Evolutionary conservation across 768 basidiomycete genomes (phyloP).

Genomic region (Grammothele lineata): DNA sequence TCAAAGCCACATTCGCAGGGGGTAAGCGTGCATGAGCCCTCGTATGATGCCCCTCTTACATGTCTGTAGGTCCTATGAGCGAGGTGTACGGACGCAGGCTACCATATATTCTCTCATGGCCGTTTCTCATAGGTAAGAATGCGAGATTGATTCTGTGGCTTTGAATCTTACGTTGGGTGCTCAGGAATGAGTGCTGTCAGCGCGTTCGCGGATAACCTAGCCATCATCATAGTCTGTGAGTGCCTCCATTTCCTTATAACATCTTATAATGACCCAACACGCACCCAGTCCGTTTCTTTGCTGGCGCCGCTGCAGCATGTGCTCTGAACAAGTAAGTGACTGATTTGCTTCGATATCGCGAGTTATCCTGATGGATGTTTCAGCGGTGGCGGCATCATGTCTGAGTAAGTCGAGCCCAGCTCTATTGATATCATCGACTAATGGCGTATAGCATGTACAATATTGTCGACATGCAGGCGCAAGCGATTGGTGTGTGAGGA

Average conservation of each 20-base stretch:
- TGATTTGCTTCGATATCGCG: neutral
- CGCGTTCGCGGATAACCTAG: conserved; percentile 14
- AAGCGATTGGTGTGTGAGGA: neutral
- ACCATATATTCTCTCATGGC: conserved; percentile 13
- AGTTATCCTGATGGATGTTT: neutral
- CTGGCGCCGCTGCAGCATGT: conserved; percentile 13
- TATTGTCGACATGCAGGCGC: neutral
- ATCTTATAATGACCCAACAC: neutral
- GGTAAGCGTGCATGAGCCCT: neutral
- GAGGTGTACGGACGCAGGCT: conserved; percentile 14
- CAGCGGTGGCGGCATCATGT: conserved; percentile 13
- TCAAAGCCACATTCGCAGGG: conserved; percentile 2
- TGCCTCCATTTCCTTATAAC: neutral
- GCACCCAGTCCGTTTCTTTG: conserved; percentile 13
- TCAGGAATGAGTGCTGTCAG: neutral
- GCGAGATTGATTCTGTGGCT: neutral
- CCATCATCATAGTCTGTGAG: conserved; percentile 15
- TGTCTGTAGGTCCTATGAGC: conserved; percentile 11
- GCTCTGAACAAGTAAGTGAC: conserved; percentile 13
- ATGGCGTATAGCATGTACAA: neutral
- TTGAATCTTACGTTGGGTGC: no score
- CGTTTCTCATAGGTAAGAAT: conserved; percentile 14
- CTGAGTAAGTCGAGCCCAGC: conserved; percentile 5
- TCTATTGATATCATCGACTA: no score
- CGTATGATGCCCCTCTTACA: neutral